Base-by-base conservation (phyloP, 2,329 filamentous ascomycete genomes). In the Fusarium sp. region DNA sequence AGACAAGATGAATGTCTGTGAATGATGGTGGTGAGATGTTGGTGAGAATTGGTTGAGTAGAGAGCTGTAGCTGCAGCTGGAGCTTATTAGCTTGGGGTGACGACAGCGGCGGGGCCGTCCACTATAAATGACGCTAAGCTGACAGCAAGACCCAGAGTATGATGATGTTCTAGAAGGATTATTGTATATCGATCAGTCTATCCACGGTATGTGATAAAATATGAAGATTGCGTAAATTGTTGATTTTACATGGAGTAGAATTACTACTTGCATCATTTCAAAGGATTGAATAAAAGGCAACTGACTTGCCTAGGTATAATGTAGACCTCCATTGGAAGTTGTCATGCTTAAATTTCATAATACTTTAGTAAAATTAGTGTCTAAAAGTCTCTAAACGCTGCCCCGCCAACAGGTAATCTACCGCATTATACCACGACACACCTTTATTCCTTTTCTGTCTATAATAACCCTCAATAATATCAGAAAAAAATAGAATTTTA, bases 71-170 rank as follows among this genome's bases (percentile, higher is more conserved):
- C 29, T 42, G 40, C 25, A 40, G 35, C 46, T 54, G 24, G 31
- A 28, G 34, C 25, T 31, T 35, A 26, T 25, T 43, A 29, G 26
- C 22, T 13, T 43, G 35, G 41, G 51, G 60, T 60, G 66, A 69
- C 57, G 65, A 63, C 56, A 53, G 49, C 32, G 42, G 47, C 35
- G 41, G 40, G 31, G 22, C 25, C 25, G 38, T 13, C 38, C 38
- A 38, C 22, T 39, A 50, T 28, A 51, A 32, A 31, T 65, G 55
- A 61, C 57, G 58, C 65, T 60, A 46, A 53, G 41, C 38, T 49
- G 46, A 54, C 61, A 63, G 31, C 35, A 44, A 49, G 53, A 53
- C 13, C 45, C 31, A 28, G 19, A 12, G n/a, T 31, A 46, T 35
- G 6, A 46, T 35, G 6, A 19, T 32, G n/a, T 28, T 36, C 15